A percentile compares a stretch with the other conserved stretches of the same genome.
phyloP scores from a whole-genome alignment of 192 early-diverging fungal species.

The Coemansia sp. region DNA sequence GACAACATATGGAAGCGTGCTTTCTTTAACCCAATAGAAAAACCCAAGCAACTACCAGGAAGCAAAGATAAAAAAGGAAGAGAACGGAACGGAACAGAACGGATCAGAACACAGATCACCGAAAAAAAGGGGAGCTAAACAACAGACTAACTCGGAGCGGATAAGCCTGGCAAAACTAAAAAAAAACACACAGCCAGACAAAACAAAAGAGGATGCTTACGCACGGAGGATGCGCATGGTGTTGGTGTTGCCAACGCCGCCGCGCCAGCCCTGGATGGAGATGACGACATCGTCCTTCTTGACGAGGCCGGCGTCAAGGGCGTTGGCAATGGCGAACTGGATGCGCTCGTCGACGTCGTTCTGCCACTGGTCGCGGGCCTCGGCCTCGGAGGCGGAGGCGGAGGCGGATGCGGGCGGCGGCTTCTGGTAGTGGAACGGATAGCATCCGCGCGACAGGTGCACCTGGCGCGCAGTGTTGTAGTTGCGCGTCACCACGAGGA shows the following conservation, averaged over 20 bases:
- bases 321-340: conserved; percentile 75
- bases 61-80: too few relatives aligned
- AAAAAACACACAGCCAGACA: neutral
- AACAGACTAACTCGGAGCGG: neutral
- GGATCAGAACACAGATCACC: neutral
- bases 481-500: conserved; percentile 88
- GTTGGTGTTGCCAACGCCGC: conserved; percentile 80
- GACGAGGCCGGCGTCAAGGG: conserved; percentile 65
- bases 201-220: conserved; percentile 30
- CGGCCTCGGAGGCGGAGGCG: conserved; percentile 37
- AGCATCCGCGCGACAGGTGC: conserved; percentile 80
- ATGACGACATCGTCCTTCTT: conserved; percentile 69
- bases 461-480: conserved; percentile 70
- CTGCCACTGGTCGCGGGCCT: conserved; percentile 69
- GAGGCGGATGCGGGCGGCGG: conserved; percentile 31
- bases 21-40: too few relatives aligned
- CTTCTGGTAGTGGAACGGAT: conserved; percentile 72
- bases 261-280: conserved; percentile 77
- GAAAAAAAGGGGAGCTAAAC: neutral
- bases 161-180: too few relatives aligned
- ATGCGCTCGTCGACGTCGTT: conserved; percentile 79
- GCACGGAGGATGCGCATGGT: conserved; percentile 76
- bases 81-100: too few relatives aligned
- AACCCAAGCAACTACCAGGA: too few relatives aligned
- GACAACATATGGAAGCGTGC: too few relatives aligned